Percentiles rank a stretch among this genome's conserved stretches.
These are phyloP conservation scores for Populus davidiana DNA, from an alignment of 345 rosid genomes.

Conservation along the genomic window DNA sequence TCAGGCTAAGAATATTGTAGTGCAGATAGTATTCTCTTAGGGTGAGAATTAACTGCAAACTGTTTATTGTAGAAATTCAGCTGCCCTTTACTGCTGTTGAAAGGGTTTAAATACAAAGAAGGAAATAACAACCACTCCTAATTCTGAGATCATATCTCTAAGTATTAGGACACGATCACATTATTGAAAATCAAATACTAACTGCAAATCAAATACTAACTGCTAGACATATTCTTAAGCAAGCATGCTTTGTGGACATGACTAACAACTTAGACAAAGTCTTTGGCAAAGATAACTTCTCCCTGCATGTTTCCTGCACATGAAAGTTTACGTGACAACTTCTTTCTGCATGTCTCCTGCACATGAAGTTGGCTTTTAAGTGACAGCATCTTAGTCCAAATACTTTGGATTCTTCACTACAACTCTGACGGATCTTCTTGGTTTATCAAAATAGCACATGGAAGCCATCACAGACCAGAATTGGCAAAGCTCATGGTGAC, in stretches of 20 bases:
- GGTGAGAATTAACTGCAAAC: background rate
- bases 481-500: background rate
- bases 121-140: background rate
- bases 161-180: background rate
- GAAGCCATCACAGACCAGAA: background rate
- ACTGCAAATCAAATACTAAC: too few relatives aligned
- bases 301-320: too few relatives aligned
- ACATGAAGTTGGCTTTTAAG: too few relatives aligned
- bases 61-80: background rate
- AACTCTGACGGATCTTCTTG: too few relatives aligned
- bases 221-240: background rate
- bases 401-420: background rate
- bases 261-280: too few relatives aligned
- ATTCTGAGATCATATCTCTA: background rate
- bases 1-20: too few relatives aligned
- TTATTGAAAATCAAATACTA: background rate
- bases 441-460: background rate
- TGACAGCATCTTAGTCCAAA: background rate
- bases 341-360: too few relatives aligned
- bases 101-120: too few relatives aligned
- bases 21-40: too few relatives aligned
- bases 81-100: rapidly evolving
- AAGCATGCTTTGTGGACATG: too few relatives aligned
- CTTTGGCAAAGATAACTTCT: background rate
- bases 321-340: too few relatives aligned